A percentile compares a stretch with the other conserved stretches of the same genome.
These are phyloP conservation scores for Candida alai DNA, from an alignment of 805 yeast species.

Conservation along the genomic window DNA sequence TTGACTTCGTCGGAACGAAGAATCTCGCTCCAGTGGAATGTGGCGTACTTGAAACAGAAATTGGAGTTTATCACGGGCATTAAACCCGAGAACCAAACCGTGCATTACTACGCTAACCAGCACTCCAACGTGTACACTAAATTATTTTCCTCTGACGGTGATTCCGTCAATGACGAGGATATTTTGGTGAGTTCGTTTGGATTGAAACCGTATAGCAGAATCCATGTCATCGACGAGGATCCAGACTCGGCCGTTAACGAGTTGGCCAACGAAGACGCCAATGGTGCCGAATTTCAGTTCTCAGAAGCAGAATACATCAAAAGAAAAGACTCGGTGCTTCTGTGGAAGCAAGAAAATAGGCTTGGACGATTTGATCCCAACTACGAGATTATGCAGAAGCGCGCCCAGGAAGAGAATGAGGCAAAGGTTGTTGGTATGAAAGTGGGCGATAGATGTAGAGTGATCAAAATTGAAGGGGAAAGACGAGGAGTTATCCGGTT, in stretches of 20 bases:
- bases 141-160: slow-evolving; percentile 15
- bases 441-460: slow-evolving; percentile 53
- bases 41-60: slow-evolving; percentile 47
- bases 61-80: slow-evolving; percentile 75
- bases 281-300: slow-evolving; percentile 42
- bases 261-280: slow-evolving; percentile 21
- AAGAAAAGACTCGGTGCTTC: slow-evolving; percentile 59
- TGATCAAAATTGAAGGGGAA: slow-evolving; percentile 42
- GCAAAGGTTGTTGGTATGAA: slow-evolving; percentile 23
- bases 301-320: slow-evolving; percentile 59
- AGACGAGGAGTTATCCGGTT: slow-evolving; percentile 70
- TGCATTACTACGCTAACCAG: slow-evolving; percentile 42
- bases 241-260: slow-evolving; percentile 48
- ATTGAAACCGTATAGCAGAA: slow-evolving; percentile 40
- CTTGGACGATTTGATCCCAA: slow-evolving; percentile 72
- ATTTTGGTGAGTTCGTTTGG: slow-evolving; percentile 19
- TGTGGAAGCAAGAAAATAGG: slow-evolving; percentile 69
- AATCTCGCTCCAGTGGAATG: slow-evolving; percentile 58
- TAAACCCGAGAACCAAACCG: slow-evolving; percentile 51
- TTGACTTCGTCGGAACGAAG: slow-evolving; percentile 69
- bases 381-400: slow-evolving; percentile 26
- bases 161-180: slow-evolving; percentile 14
- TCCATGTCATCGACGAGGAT: slow-evolving; percentile 57
- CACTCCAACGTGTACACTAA: slow-evolving; percentile 33
- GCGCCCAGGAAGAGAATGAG: slow-evolving; percentile 28